phyloP scores from a whole-genome alignment of 164 flowering plant species.

The Vitis labrusca region DNA sequence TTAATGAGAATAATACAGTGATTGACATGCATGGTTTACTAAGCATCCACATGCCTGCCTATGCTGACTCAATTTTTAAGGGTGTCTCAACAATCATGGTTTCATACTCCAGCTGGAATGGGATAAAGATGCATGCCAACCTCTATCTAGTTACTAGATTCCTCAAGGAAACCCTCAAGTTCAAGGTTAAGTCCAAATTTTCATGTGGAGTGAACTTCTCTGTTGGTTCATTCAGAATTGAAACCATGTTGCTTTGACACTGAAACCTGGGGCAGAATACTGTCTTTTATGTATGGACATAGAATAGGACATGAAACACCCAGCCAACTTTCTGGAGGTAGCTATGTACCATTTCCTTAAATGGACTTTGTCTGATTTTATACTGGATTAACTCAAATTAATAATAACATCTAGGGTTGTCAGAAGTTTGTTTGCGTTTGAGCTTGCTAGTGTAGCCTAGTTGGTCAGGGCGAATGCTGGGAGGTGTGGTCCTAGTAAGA shows the following conservation, averaged over 20 bases:
- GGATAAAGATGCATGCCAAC: constrained; percentile 67
- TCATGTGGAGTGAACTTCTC: too few relatives aligned
- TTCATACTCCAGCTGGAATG: constrained; percentile 70
- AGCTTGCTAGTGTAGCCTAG: too few relatives aligned
- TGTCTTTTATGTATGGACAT: neutral
- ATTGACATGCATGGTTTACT: constrained; percentile 44
- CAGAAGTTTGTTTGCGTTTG: neutral
- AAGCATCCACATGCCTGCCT: constrained; percentile 70
- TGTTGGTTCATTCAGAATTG: neutral
- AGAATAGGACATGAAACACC: neutral
- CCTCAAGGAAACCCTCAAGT: constrained; percentile 49
- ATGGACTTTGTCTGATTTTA: neutral
- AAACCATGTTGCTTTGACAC: neutral
- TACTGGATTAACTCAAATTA: neutral
- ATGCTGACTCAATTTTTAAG: constrained; percentile 49
- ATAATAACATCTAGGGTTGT: neutral
- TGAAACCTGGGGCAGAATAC: neutral
- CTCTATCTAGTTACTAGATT: constrained; percentile 40
- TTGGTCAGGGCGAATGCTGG: too few relatives aligned
- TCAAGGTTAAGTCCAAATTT: constrained; percentile 35
- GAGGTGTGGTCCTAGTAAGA: too few relatives aligned
- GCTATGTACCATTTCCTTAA: neutral
- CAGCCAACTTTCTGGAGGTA: neutral
- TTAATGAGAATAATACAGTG: constrained; percentile 57
- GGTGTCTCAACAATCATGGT: constrained; percentile 66